Conservation (phyloP, 2,329 filamentous ascomycete species). For the Nigrospora osmanthi region DNA sequence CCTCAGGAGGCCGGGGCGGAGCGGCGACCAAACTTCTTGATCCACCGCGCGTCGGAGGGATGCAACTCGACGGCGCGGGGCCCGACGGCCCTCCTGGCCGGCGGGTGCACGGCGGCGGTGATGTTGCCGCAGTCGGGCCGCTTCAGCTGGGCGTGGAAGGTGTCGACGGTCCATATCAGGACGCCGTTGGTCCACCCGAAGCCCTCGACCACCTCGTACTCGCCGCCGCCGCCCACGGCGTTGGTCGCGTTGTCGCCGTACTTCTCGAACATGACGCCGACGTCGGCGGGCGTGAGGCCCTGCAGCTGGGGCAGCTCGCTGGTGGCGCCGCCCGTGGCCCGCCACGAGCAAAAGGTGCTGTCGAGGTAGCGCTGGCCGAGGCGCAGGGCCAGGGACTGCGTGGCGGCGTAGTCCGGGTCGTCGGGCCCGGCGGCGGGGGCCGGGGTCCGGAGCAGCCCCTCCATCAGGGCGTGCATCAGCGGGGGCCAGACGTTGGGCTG, state of each 20-base stretch:
- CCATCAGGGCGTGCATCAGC: constrained; percentile 56
- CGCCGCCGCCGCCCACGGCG: constrained; percentile 55
- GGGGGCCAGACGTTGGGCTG: constrained; percentile 65
- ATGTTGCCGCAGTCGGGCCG: constrained; percentile 49
- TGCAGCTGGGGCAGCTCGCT: constrained; percentile 39
- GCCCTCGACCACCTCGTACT: constrained; percentile 62
- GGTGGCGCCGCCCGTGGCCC: constrained; percentile 56
- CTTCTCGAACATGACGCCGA: constrained; percentile 64
- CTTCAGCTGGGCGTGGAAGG: constrained; percentile 46
- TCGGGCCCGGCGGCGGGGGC: constrained; percentile 43
- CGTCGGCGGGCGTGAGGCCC: constrained; percentile 31
- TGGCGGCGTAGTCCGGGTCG: constrained; percentile 44
- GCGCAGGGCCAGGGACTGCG: constrained; percentile 46
- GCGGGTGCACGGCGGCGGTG: constrained; percentile 27
- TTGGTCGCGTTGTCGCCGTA: constrained; percentile 54
- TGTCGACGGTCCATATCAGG: constrained; percentile 57
- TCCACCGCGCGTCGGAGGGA: constrained; percentile 3
- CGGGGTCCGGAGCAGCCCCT: constrained; percentile 52
- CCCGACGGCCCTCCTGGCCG: neutral
- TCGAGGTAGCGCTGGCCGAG: constrained; percentile 61
- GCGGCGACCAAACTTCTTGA: constrained; percentile 2
- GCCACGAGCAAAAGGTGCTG: constrained; percentile 64
- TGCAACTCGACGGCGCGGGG: constrained; percentile 3
- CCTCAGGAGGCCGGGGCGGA: too few relatives aligned
- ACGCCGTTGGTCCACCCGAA: constrained; percentile 68